Percentiles rank a stretch among this genome's conserved stretches.
Evolutionary conservation across 495 filamentous ascomycete species (phyloP).

Genomic region (Beverwykella pulmonaria): DNA sequence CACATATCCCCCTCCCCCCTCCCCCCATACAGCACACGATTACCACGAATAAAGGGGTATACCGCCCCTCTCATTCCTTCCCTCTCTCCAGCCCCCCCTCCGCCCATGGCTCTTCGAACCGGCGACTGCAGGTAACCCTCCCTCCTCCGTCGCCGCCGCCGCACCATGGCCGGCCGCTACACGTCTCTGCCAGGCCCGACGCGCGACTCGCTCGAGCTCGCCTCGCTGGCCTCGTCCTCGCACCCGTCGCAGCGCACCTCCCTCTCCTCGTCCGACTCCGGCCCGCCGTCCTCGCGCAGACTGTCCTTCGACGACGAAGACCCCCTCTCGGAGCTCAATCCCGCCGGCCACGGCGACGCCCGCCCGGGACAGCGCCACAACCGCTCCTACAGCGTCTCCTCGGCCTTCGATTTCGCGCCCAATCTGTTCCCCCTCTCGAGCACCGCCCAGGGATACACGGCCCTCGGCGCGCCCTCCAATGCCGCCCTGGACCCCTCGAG

Average conservation of each 20-base stretch:
- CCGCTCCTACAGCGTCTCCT: slow-evolving; percentile 85
- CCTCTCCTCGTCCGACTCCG: slow-evolving; percentile 75
- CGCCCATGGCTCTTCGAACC: slow-evolving; percentile 12
- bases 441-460: slow-evolving; percentile 76
- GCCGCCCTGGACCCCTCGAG: slow-evolving; percentile 51
- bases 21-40: neutral
- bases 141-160: neutral
- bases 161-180: slow-evolving; percentile 41
- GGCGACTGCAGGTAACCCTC: slow-evolving; percentile 16
- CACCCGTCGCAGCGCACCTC: slow-evolving; percentile 61
- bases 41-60: neutral
- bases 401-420: slow-evolving; percentile 88
- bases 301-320: slow-evolving; percentile 87
- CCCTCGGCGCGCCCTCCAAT: slow-evolving; percentile 71
- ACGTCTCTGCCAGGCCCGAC: slow-evolving; percentile 51
- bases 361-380: slow-evolving; percentile 53
- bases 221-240: slow-evolving; percentile 85
- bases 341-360: slow-evolving; percentile 49
- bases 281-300: slow-evolving; percentile 86
- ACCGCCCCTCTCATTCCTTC: neutral
- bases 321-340: slow-evolving; percentile 65
- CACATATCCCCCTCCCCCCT: too few relatives aligned
- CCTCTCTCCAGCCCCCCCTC: neutral
- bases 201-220: slow-evolving; percentile 95
- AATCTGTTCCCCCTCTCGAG: slow-evolving; percentile 93